phyloP scores from a whole-genome alignment of 805 yeast species.

The Wickerhamiella alocasiicola region DNA sequence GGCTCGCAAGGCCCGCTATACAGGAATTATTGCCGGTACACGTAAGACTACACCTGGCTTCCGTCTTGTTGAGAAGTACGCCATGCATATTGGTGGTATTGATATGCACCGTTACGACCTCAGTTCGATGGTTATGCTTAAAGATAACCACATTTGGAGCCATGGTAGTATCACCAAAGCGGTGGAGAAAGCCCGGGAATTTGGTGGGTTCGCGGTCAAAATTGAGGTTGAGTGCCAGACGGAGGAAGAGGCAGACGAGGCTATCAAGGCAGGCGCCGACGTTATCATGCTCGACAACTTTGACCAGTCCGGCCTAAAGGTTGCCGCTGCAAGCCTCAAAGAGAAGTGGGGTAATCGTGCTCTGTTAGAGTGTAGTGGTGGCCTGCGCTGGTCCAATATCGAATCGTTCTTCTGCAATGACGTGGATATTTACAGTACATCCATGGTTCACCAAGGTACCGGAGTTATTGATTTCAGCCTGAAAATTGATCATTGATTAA shows the following conservation, averaged over 20 bases:
- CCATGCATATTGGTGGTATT: slow-evolving; percentile 91
- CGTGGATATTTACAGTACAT: slow-evolving; percentile 82
- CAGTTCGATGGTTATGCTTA: slow-evolving; percentile 89
- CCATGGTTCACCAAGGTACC: slow-evolving; percentile 86
- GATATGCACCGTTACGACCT: slow-evolving; percentile 88
- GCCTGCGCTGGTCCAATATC: slow-evolving; percentile 61
- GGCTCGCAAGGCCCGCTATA: slow-evolving; percentile 58
- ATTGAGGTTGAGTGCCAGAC: slow-evolving; percentile 86
- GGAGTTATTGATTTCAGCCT: slow-evolving; percentile 72
- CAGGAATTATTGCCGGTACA: slow-evolving; percentile 87
- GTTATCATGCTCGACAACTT: slow-evolving; percentile 91
- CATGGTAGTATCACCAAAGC: slow-evolving; percentile 87
- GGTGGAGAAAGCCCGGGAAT: slow-evolving; percentile 59
- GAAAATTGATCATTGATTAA: slow-evolving; percentile 43
- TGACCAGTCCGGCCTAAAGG: slow-evolving; percentile 46
- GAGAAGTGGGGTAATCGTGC: slow-evolving; percentile 41
- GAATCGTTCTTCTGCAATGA: slow-evolving; percentile 55
- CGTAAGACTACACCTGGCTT: slow-evolving; percentile 96
- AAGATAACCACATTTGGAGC: slow-evolving; percentile 87
- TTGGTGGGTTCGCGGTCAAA: slow-evolving; percentile 78
- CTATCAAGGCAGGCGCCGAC: slow-evolving; percentile 91
- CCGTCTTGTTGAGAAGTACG: slow-evolving; percentile 75
- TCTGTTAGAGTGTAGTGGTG: slow-evolving; percentile 85
- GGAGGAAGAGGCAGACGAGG: slow-evolving; percentile 80
- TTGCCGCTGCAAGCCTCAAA: slow-evolving; percentile 54